Percentiles rank a stretch among this genome's conserved stretches.
phyloP scores from a whole-genome alignment of 805 yeast species.

The Kuraishia hungarica region DNA sequence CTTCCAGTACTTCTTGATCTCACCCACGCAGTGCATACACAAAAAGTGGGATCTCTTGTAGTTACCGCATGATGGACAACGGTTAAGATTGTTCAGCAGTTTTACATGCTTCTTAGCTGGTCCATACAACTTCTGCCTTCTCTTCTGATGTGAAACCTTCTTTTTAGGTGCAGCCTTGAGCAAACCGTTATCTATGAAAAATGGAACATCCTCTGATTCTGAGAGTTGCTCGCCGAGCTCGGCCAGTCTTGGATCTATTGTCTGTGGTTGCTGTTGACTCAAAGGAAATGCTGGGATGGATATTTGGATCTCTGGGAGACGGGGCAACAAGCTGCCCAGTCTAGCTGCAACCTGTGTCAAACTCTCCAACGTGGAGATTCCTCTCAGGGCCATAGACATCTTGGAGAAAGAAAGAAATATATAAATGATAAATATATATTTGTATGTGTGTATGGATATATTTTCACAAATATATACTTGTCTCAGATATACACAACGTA shows the following conservation, averaged over 20 bases:
- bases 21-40: conserved; percentile 87
- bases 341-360: neutral
- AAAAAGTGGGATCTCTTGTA: conserved; percentile 83
- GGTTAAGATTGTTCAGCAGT: conserved; percentile 64
- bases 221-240: conserved; percentile 32
- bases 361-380: neutral
- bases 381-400: conserved; percentile 1
- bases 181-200: conserved; percentile 59
- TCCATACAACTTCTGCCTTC: conserved; percentile 74
- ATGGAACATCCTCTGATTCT: conserved; percentile 26
- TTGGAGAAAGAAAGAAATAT: neutral
- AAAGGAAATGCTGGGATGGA: conserved; percentile 11
- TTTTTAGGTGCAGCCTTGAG: conserved; percentile 90
- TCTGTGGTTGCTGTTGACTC: conserved; percentile 6
- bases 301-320: conserved; percentile 10
- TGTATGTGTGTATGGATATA: too few species aligned
- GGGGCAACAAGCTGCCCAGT: conserved; percentile 1
- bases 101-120: conserved; percentile 78
- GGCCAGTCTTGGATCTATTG: conserved; percentile 15
- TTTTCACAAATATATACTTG: too few species aligned
- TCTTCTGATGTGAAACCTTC: conserved; percentile 80
- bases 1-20: conserved; percentile 72
- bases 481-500: too few species aligned
- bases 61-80: conserved; percentile 95
- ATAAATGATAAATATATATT: neutral